Evolutionary conservation across 2,329 filamentous ascomycete species (phyloP).

Genomic region (Nigrograna mackinnonii): DNA sequence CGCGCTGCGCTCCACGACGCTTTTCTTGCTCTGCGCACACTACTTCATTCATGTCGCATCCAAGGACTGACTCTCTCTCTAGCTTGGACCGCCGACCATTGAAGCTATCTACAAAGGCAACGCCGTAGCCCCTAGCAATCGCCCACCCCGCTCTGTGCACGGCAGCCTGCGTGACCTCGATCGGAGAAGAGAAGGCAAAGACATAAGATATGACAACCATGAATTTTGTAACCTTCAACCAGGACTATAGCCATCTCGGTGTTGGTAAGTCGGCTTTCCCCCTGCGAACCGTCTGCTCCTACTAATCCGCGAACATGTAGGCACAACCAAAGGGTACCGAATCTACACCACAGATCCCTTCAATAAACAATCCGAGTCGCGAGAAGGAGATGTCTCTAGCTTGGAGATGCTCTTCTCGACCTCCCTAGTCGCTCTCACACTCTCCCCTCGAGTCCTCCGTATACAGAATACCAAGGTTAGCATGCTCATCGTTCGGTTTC

Average conservation of each 20-base stretch:
- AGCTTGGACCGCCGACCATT: neutral
- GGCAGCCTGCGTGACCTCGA: no score
- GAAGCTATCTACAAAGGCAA: no score
- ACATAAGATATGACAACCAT: slow-evolving; percentile 58
- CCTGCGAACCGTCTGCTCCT: neutral
- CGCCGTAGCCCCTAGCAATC: no score
- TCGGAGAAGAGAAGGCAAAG: no score
- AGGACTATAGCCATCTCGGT: slow-evolving; percentile 96
- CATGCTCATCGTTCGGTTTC: slow-evolving; percentile 4
- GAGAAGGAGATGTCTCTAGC: slow-evolving; percentile 92
- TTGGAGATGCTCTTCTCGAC: slow-evolving; percentile 99
- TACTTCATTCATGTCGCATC: no score
- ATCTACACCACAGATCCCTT: slow-evolving; percentile 98
- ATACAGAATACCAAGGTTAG: slow-evolving; percentile 96
- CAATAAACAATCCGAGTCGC: slow-evolving; percentile 89
- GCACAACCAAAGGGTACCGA: slow-evolving; percentile 90
- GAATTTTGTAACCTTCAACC: slow-evolving; percentile 99
- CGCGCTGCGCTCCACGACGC: neutral
- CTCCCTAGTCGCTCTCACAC: slow-evolving; percentile 88
- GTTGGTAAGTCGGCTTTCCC: slow-evolving; percentile 70
- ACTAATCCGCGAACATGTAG: slow-evolving; percentile 46
- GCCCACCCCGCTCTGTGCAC: no score
- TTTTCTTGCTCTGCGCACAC: no score
- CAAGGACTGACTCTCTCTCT: no score
- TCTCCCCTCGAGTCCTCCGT: slow-evolving; percentile 88